Conservation (phyloP, 75 land plant genomes). For the Sequoiadendron giganteum region DNA sequence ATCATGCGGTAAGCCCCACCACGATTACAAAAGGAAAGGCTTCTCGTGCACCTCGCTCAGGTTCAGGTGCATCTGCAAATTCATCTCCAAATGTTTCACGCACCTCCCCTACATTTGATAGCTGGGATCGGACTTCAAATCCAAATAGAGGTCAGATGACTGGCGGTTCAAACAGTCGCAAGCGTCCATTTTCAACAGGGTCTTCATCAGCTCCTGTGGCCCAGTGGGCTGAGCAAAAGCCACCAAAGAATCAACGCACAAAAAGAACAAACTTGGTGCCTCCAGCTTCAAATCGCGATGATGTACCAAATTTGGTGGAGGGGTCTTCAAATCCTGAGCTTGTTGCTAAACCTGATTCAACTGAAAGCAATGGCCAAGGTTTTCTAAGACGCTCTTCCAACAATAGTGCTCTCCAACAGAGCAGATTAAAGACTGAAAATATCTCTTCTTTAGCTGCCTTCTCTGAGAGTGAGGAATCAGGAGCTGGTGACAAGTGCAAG, state of each 20-base stretch:
- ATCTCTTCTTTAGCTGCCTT: conserved; percentile 40
- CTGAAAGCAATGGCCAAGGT: conserved; percentile 27
- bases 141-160: conserved; percentile 41
- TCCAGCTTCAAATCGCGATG: conserved; percentile 46
- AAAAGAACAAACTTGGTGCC: conserved; percentile 60
- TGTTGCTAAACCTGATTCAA: conserved; percentile 29
- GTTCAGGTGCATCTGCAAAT: conserved; percentile 37
- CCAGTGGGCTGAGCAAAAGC: conserved; percentile 80
- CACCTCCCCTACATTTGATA: conserved; percentile 30
- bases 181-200: conserved; percentile 53
- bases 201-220: conserved; percentile 84
- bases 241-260: conserved; percentile 81
- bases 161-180: conserved; percentile 51
- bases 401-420: conserved; percentile 39
- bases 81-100: conserved; percentile 44
- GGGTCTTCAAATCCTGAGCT: conserved; percentile 32
- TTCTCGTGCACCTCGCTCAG: conserved; percentile 74
- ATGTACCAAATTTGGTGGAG: conserved; percentile 9
- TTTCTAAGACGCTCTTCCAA: conserved; percentile 24
- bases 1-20: conserved; percentile 46
- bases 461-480: conserved; percentile 91
- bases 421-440: conserved; percentile 51
- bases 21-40: conserved; percentile 56
- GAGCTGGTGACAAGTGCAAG: conserved; percentile 59
- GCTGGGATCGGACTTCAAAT: conserved; percentile 46